phyloP scores from a whole-genome alignment of 345 rosid species.

The Heritiera littoralis region DNA sequence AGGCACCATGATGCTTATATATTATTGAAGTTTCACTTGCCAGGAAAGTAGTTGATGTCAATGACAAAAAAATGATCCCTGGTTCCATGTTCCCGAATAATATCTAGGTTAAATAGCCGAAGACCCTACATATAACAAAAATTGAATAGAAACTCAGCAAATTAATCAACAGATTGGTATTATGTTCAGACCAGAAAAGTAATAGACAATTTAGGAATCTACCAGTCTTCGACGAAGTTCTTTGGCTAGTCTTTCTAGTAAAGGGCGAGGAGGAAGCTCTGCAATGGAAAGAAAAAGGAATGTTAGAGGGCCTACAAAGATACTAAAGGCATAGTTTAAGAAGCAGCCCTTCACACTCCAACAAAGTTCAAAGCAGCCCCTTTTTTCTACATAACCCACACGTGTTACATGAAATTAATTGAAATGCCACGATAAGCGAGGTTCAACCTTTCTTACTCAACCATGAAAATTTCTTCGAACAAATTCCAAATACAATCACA shows the following conservation, averaged over 20 bases:
- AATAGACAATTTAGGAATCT: slow-evolving; percentile 6
- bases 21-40: slow-evolving; percentile 33
- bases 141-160: not conserved
- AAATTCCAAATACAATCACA: not conserved
- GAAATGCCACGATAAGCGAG: not conserved
- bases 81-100: slow-evolving; percentile 73
- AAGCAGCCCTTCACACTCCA: not conserved
- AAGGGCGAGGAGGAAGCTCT: slow-evolving; percentile 82
- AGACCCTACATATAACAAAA: slow-evolving; percentile 50
- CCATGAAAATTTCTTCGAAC: not conserved
- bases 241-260: slow-evolving; percentile 75
- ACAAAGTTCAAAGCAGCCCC: not conserved
- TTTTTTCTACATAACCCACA: not conserved
- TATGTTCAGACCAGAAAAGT: not conserved
- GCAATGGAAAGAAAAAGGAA: slow-evolving; percentile 21
- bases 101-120: slow-evolving; percentile 74
- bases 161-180: not conserved
- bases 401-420: not conserved
- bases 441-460: not conserved
- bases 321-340: not conserved
- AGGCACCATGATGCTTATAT: not conserved
- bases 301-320: slow-evolving; percentile 12
- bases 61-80: slow-evolving; percentile 71
- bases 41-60: slow-evolving; percentile 86
- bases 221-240: slow-evolving; percentile 74